Conservation (phyloP, 2,329 filamentous ascomycete species). For the Aspergillus novofumigatus region DNA sequence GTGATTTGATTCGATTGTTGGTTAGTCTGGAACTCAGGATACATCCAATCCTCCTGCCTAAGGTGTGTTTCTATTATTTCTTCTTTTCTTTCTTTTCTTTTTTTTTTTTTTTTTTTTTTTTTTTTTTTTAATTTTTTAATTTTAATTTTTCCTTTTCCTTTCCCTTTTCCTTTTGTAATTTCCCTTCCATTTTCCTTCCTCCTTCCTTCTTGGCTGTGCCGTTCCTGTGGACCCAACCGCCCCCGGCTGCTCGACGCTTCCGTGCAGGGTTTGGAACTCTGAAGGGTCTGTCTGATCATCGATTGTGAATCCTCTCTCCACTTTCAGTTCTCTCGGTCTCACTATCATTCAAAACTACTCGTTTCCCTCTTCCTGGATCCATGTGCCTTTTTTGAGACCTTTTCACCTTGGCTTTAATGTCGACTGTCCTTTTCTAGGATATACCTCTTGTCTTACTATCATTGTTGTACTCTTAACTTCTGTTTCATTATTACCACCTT, state of each 20-base stretch:
- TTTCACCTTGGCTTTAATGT: background rate
- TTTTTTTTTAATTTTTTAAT: background rate
- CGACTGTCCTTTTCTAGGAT: background rate
- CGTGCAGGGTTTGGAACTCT: constrained; percentile 12
- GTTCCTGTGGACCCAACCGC: constrained; percentile 7
- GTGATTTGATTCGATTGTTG: background rate
- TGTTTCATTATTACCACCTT: background rate
- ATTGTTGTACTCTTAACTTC: background rate
- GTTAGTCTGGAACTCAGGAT: background rate
- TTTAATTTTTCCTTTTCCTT: background rate
- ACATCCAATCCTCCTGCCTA: background rate
- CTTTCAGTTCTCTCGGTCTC: background rate
- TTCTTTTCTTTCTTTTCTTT: background rate
- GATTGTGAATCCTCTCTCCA: constrained; percentile 3
- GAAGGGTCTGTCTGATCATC: constrained; percentile 12
- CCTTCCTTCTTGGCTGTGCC: background rate
- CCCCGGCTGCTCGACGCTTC: constrained; percentile 12
- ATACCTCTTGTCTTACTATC: background rate
- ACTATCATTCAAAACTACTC: constrained; percentile 1
- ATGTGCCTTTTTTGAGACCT: background rate
- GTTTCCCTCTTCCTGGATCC: background rate
- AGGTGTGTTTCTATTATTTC: background rate
- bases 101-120: background rate
- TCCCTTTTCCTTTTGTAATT: background rate
- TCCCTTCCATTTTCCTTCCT: background rate